Percentiles rank a stretch among this genome's conserved stretches.
phyloP scores from a whole-genome alignment of 805 yeast genomes.

The Schwanniomyces yamadae region DNA sequence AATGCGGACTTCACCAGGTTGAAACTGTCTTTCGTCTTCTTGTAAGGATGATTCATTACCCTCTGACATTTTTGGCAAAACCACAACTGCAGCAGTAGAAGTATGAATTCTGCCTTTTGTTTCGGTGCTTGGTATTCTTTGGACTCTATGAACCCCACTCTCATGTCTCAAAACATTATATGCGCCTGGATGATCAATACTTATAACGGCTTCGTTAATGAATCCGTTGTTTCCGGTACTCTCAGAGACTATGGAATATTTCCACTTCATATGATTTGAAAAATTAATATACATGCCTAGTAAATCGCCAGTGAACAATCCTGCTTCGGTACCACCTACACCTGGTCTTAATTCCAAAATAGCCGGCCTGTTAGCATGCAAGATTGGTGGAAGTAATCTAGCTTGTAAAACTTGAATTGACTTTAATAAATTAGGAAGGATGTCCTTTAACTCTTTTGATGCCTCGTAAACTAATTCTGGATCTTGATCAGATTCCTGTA shows the following conservation, averaged over 20 bases:
- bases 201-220: conserved; percentile 74
- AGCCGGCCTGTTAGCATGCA: conserved; percentile 73
- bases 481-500: conserved; percentile 32
- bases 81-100: conserved; percentile 93
- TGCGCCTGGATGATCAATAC: conserved; percentile 72
- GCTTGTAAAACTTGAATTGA: conserved; percentile 49
- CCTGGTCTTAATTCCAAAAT: conserved; percentile 90
- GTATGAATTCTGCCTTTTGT: conserved; percentile 93
- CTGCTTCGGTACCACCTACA: conserved; percentile 93
- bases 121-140: conserved; percentile 90
- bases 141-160: conserved; percentile 96
- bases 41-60: conserved; percentile 47
- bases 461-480: conserved; percentile 56
- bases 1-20: conserved; percentile 83
- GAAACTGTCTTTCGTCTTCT: conserved; percentile 66
- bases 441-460: conserved; percentile 48
- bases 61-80: conserved; percentile 75
- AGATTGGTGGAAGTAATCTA: conserved; percentile 71
- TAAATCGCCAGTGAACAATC: conserved; percentile 78
- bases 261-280: conserved; percentile 69
- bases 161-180: conserved; percentile 75
- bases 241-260: conserved; percentile 54
- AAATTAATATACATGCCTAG: conserved; percentile 77
- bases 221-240: conserved; percentile 57
- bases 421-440: conserved; percentile 44